A percentile compares a stretch with the other conserved stretches of the same genome.
These are phyloP conservation scores for Aspergillus hiratsukae DNA, from an alignment of 2,329 filamentous ascomycete genomes.

Conservation along the genomic window DNA sequence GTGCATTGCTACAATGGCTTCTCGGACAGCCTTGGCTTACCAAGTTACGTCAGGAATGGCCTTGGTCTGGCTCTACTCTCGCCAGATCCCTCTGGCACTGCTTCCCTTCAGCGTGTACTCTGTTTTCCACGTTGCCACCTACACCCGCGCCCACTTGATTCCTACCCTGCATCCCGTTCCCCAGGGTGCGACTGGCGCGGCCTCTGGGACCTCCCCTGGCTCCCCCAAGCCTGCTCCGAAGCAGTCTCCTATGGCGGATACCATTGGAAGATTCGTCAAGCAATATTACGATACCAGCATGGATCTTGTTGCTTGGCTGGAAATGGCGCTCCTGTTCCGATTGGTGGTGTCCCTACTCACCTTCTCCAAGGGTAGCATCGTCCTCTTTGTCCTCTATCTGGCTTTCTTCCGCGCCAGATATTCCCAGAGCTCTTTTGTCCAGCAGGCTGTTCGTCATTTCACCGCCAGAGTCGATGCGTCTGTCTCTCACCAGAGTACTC, in stretches of 20 bases:
- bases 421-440: conserved; percentile 88
- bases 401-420: conserved; percentile 87
- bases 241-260: conserved; percentile 66
- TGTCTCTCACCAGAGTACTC: conserved; percentile 80
- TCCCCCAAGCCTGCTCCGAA: conserved; percentile 47
- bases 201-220: conserved; percentile 53
- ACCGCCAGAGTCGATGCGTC: conserved; percentile 74
- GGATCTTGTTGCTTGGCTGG: conserved; percentile 83
- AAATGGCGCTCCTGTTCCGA: conserved; percentile 83
- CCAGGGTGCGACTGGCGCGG: conserved; percentile 43
- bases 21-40: conserved; percentile 1
- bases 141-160: conserved; percentile 88
- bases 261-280: conserved; percentile 91
- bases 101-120: conserved; percentile 96
- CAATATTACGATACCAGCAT: conserved; percentile 96
- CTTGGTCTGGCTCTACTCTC: conserved; percentile 87
- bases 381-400: conserved; percentile 80
- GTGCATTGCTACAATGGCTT: background rate
- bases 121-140: conserved; percentile 96
- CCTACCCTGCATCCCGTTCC: conserved; percentile 73
- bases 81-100: conserved; percentile 84
- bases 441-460: conserved; percentile 69
- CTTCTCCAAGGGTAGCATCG: conserved; percentile 88
- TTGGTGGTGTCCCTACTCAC: conserved; percentile 74
- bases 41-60: conserved; percentile 65